Evolutionary conservation across 768 basidiomycete species (phyloP).

Genomic region (Sporobolomyces pararoseus): DNA sequence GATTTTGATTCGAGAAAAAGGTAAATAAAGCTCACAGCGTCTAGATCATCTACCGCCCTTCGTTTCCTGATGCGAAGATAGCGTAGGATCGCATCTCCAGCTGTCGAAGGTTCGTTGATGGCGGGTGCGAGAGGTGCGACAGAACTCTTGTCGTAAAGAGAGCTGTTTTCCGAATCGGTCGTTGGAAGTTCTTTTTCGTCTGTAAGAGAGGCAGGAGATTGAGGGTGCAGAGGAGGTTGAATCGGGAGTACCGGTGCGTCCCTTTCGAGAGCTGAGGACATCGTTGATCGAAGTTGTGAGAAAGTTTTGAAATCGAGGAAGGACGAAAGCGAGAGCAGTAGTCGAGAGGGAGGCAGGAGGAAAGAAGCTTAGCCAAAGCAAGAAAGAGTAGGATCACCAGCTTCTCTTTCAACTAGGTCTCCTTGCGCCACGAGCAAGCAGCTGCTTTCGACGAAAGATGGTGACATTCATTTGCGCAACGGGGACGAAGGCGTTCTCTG

Average conservation of each 20-base stretch:
- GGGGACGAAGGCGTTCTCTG: not conserved
- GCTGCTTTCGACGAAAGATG: not conserved
- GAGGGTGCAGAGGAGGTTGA: constrained; percentile 4
- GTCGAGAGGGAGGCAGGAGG: not conserved
- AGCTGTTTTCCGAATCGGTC: constrained; percentile 13
- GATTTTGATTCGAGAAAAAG: too few relatives aligned
- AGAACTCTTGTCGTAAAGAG: constrained; percentile 15
- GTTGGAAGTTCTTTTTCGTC: constrained; percentile 1
- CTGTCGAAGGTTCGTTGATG: not conserved
- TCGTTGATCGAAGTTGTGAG: too few relatives aligned
- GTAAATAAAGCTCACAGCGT: too few relatives aligned
- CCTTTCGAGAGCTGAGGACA: not conserved
- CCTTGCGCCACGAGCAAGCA: not conserved
- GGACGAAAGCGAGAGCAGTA: not conserved
- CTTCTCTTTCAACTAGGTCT: too few relatives aligned
- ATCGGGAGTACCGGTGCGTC: not conserved
- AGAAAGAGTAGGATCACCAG: too few relatives aligned
- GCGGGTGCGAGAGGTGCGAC: constrained; percentile 20
- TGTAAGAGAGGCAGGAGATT: not conserved
- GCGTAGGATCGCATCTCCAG: constrained; percentile 23
- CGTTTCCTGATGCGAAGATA: constrained; percentile 11
- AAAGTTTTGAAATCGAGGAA: not conserved
- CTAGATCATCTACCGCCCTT: not conserved
- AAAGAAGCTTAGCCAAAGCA: not conserved
- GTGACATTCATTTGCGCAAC: not conserved